A percentile compares a stretch with the other conserved stretches of the same genome.
Conservation (phyloP, 352 stramenopile genomes). For the Pseudoperonospora humuli region DNA sequence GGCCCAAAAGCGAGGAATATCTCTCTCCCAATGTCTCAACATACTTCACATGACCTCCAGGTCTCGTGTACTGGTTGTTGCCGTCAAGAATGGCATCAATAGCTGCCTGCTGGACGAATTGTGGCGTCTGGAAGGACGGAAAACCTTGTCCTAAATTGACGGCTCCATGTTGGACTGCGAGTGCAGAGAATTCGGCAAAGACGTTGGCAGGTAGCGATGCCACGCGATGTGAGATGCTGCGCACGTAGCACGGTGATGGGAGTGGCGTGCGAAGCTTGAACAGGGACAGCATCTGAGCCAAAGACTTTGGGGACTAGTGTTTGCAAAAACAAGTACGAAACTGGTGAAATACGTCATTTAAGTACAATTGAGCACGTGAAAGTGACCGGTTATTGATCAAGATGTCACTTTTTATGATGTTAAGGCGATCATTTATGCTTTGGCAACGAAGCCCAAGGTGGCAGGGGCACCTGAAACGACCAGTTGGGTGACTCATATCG, state of each 20-base stretch:
- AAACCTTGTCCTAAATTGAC: conserved; percentile 97
- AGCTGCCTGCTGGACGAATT: conserved; percentile 85
- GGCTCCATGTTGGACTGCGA: conserved; percentile 68
- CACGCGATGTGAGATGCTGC: conserved; percentile 55
- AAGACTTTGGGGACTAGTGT: too few species aligned
- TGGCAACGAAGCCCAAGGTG: conserved; percentile 22
- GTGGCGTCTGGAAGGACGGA: conserved; percentile 90
- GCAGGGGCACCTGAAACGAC: conserved; percentile 36
- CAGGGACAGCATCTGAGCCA: neutral
- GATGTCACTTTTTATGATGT: too few species aligned
- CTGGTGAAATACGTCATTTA: too few species aligned
- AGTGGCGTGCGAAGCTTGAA: neutral
- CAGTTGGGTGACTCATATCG: conserved; percentile 33
- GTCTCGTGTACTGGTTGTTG: conserved; percentile 88
- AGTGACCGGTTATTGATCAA: too few species aligned
- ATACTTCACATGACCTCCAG: conserved; percentile 71
- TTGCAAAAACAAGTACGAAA: too few species aligned
- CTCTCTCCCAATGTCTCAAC: conserved; percentile 72
- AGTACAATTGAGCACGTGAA: too few species aligned
- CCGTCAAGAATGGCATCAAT: conserved; percentile 71
- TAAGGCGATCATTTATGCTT: too few species aligned
- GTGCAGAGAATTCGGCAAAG: conserved; percentile 82
- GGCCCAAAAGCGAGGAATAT: conserved; percentile 64
- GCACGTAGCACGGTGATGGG: conserved; percentile 1
- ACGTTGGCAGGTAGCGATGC: conserved; percentile 67